Conservation (phyloP, 768 basidiomycete species). For the Lactarius akahatsu region DNA sequence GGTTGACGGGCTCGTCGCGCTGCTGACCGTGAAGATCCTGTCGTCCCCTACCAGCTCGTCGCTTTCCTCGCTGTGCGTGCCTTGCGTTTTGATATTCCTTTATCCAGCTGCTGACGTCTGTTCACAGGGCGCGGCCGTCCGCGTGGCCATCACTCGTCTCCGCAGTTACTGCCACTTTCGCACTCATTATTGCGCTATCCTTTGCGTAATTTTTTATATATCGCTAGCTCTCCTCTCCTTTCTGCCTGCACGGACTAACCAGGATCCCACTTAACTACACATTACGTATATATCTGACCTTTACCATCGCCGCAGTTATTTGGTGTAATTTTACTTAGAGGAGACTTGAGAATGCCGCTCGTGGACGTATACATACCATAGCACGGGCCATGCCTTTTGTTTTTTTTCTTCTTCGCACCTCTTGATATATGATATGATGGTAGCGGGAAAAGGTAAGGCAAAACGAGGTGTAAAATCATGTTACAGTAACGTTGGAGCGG, state of each 20-base stretch:
- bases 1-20: slow-evolving; percentile 79
- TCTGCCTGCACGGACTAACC: slow-evolving; percentile 9
- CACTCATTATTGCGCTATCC: slow-evolving; percentile 8
- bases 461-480: not conserved
- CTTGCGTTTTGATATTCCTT: not conserved
- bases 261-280: slow-evolving; percentile 6
- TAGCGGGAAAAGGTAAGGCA: not conserved
- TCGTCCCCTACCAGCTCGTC: slow-evolving; percentile 33
- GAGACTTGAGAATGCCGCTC: slow-evolving; percentile 14
- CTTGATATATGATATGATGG: not conserved
- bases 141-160: not conserved
- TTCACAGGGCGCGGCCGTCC: not conserved
- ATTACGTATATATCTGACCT: slow-evolving; percentile 9
- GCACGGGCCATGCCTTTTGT: not conserved
- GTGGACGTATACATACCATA: slow-evolving; percentile 5
- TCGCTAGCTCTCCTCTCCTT: not conserved
- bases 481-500: not conserved
- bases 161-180: not conserved
- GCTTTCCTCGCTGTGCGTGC: slow-evolving; percentile 29
- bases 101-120: not conserved
- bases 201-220: not conserved
- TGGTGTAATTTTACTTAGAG: slow-evolving; percentile 15
- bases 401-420: not conserved
- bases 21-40: slow-evolving; percentile 71
- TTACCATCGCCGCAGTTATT: slow-evolving; percentile 9